Percentiles rank a stretch among this genome's conserved stretches.
Evolutionary conservation across 805 yeast genomes (phyloP).

Genomic region (Hagleromyces aurorensis): DNA sequence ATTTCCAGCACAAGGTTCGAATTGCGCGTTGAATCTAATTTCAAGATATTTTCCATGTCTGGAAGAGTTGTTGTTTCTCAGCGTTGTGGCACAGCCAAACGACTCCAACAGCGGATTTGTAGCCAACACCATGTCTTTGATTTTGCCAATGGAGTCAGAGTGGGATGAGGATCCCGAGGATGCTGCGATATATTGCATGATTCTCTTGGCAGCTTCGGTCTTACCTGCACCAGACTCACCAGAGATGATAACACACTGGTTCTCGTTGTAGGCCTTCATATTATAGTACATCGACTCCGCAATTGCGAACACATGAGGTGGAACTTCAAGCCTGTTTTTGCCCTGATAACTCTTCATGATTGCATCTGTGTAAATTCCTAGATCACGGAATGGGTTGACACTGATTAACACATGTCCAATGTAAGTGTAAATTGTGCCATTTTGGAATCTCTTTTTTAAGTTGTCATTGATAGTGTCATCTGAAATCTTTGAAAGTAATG

Average conservation of each 20-base stretch:
- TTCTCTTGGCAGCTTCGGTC: constrained; percentile 95
- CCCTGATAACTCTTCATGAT: constrained; percentile 74
- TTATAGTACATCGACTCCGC: constrained; percentile 97
- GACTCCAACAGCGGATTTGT: constrained; percentile 98
- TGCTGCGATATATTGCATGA: constrained; percentile 93
- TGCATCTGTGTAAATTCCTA: constrained; percentile 87
- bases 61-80: constrained; percentile 95
- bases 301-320: constrained; percentile 97
- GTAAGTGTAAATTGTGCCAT: constrained; percentile 84
- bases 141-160: constrained; percentile 65
- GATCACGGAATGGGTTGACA: constrained; percentile 91
- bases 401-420: constrained; percentile 93
- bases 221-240: constrained; percentile 99
- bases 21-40: constrained; percentile 71
- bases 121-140: constrained; percentile 96
- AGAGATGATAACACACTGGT: constrained; percentile 93
- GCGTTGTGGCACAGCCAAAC: constrained; percentile 96
- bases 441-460: constrained; percentile 78
- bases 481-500: constrained; percentile 77
- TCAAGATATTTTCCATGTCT: constrained; percentile 96
- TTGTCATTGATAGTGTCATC: constrained; percentile 92
- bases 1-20: constrained; percentile 90
- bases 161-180: constrained; percentile 61
- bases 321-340: constrained; percentile 89
- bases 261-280: constrained; percentile 87